phyloP scores from a whole-genome alignment of 371 early-diverging fungal species.

The Blakeslea trispora region DNA sequence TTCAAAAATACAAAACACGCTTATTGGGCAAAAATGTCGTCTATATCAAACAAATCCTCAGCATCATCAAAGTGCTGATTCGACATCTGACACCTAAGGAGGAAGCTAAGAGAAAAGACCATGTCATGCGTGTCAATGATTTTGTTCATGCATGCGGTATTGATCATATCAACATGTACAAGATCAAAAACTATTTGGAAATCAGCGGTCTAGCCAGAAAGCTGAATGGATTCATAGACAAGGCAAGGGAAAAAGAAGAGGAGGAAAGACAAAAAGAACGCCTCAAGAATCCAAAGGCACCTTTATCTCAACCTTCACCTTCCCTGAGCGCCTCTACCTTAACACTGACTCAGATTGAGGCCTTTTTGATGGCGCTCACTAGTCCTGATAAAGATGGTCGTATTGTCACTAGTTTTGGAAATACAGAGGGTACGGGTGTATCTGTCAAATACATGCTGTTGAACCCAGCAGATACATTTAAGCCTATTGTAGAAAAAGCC shows the following conservation, averaged over 20 bases:
- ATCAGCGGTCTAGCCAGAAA: constrained; percentile 77
- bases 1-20: constrained; percentile 67
- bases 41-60: constrained; percentile 75
- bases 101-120: constrained; percentile 16
- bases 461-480: constrained; percentile 85
- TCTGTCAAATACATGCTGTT: constrained; percentile 76
- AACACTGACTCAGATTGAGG: constrained; percentile 53
- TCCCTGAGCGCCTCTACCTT: constrained; percentile 35
- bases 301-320: constrained; percentile 2
- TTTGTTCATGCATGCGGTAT: constrained; percentile 70
- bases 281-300: constrained; percentile 16
- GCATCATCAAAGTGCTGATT: constrained; percentile 45
- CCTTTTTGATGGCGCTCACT: constrained; percentile 61
- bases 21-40: constrained; percentile 73
- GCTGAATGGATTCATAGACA: constrained; percentile 58
- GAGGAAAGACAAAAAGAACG: constrained; percentile 16
- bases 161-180: constrained; percentile 88
- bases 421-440: constrained; percentile 20
- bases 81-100: constrained; percentile 22
- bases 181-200: constrained; percentile 72
- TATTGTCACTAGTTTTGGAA: constrained; percentile 49
- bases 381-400: constrained; percentile 73
- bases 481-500: constrained; percentile 78
- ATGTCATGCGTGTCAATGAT: constrained; percentile 65
- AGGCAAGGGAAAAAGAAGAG: constrained; percentile 45